Evolutionary conservation across 257 asterid genomes (phyloP).

Genomic region (Fraxinus cuspidata): DNA sequence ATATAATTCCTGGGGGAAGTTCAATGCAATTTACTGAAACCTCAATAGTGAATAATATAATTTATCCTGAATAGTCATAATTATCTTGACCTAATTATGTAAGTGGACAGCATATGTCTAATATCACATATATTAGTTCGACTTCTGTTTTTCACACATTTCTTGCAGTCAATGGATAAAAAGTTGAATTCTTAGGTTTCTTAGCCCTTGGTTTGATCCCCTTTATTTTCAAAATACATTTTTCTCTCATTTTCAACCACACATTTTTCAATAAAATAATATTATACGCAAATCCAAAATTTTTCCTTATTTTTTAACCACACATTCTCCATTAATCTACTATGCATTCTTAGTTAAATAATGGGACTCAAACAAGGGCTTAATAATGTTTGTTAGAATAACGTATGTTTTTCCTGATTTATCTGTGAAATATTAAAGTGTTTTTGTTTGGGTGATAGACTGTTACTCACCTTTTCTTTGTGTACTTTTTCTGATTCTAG

Average conservation of each 20-base stretch:
- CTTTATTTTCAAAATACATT: too few species aligned
- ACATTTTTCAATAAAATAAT: too few species aligned
- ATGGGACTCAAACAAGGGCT: too few species aligned
- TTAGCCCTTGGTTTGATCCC: too few species aligned
- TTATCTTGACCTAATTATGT: not conserved
- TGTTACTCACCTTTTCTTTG: slow-evolving; percentile 13
- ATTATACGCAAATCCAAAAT: too few species aligned
- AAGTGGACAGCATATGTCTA: not conserved
- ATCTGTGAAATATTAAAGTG: slow-evolving; percentile 7
- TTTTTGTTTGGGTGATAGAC: slow-evolving; percentile 17
- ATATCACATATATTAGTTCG: not conserved
- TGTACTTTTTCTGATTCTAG: slow-evolving; percentile 43
- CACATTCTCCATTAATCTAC: too few species aligned
- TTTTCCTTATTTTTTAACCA: too few species aligned
- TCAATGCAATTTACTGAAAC: not conserved
- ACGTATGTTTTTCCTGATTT: not conserved
- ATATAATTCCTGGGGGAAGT: not conserved
- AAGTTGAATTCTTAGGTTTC: not conserved
- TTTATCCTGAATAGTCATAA: not conserved
- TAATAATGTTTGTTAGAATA: not conserved
- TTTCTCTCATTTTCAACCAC: too few species aligned
- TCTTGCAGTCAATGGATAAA: not conserved
- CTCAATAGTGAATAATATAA: not conserved
- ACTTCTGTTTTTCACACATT: not conserved
- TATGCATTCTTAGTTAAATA: too few species aligned